A percentile compares a stretch with the other conserved stretches of the same genome.
phyloP scores from a whole-genome alignment of 495 filamentous ascomycete species.

The Hypoxylon trugodes region DNA sequence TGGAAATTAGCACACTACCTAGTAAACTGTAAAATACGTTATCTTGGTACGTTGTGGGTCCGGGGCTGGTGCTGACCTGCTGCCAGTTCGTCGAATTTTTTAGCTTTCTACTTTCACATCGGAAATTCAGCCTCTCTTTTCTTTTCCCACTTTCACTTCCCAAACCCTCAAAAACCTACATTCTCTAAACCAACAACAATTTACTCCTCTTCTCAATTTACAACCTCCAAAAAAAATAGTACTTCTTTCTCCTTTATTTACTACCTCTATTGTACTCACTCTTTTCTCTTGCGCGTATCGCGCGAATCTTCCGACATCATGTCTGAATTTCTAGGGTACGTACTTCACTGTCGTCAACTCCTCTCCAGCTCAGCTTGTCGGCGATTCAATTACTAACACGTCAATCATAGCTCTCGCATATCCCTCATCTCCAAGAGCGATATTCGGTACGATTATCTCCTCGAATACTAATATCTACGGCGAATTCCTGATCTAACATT shows the following conservation, averaged over 20 bases:
- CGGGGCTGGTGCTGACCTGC: slow-evolving; percentile 16
- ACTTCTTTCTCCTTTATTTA: slow-evolving; percentile 27
- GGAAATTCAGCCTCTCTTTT: slow-evolving; percentile 32
- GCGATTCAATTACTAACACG: slow-evolving; percentile 36
- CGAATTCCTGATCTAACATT: slow-evolving; percentile 41
- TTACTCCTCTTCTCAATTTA: slow-evolving; percentile 23
- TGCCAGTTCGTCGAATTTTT: slow-evolving; percentile 23
- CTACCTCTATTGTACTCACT: slow-evolving; percentile 14
- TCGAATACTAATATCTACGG: neutral
- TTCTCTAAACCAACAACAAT: slow-evolving; percentile 1
- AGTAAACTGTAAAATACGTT: slow-evolving; percentile 14
- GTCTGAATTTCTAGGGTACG: slow-evolving; percentile 63
- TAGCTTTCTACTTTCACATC: slow-evolving; percentile 8
- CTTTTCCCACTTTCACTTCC: slow-evolving; percentile 16
- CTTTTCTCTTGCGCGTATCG: slow-evolving; percentile 35
- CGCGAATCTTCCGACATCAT: slow-evolving; percentile 44
- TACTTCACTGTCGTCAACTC: slow-evolving; percentile 17
- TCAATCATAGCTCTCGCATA: slow-evolving; percentile 69
- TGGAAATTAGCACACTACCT: too few relatives aligned
- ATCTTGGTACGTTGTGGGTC: slow-evolving; percentile 19
- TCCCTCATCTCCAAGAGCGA: slow-evolving; percentile 96
- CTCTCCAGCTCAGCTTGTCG: neutral
- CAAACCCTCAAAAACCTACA: too few relatives aligned
- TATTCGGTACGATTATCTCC: slow-evolving; percentile 78
- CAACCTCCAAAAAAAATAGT: slow-evolving; percentile 20